Base-by-base conservation (phyloP, 108 stramenopile genomes). In the Nannochloropsis oceanica region DNA sequence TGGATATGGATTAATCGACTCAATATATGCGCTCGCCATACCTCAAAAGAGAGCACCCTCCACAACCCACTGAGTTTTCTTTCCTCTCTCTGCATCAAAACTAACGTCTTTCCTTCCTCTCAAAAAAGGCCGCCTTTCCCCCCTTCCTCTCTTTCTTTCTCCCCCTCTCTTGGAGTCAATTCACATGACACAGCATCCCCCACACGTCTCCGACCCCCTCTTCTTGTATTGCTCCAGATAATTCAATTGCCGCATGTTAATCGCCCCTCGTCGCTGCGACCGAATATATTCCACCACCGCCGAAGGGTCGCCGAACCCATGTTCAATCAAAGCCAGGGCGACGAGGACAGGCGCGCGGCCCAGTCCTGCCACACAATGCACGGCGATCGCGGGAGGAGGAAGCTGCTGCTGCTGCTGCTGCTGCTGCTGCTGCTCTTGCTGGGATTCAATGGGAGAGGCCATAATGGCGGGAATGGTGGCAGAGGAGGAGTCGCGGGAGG, bases 321-420 rank as follows among this genome's bases (percentile, higher is more conserved):
- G 95, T 86, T 99, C 98, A 86, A 99, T 95, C 79, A 99, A 86
- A 0, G 98, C 98, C 86, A 99, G 93, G 2, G 98, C 97, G 26
- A 99, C 98, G 87, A 99, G 91, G 27, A 97, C 96, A 1, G 98
- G 98, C 22, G 98, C 98, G 22, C 98, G 90, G 12, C 98, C 98
- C 81, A 99, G 92, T 5, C 98, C 98, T 3, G 98, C 98, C 8
- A 99, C 96, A 86, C 98, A 99, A 90, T 99, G 98, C 13, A 97
- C 96, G n/a, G 97, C 96, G 84, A 99, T 94, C 27, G 94, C 89
- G 9, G 86, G 85, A 86, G 59, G 79, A 88, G n/a, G 88, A 80
- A 80, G 79, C 43, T 73, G 59, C 59, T 18, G 59, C 59, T n/a
- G 59, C 59, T 84, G 79, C 25, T 25, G 79, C 79, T 79, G 79